These are phyloP conservation scores for Rutidosis leptorrhynchoides DNA, from an alignment of 129 eudicot genomes.

Conservation along the genomic window DNA sequence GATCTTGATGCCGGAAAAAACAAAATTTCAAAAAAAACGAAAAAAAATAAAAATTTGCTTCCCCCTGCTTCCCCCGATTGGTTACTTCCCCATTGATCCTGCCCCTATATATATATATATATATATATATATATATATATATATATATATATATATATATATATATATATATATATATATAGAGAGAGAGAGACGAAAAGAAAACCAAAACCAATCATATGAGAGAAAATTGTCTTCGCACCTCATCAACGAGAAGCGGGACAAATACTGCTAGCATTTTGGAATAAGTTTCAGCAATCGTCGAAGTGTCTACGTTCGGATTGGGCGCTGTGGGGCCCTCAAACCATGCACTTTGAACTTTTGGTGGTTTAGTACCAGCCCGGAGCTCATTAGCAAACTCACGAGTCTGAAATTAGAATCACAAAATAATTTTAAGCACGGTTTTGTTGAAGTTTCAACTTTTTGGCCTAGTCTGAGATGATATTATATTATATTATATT, in stretches of 20 bases:
- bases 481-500: too few species aligned
- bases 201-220: not conserved
- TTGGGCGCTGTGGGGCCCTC: conserved; percentile 56
- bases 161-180: too few species aligned
- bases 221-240: conserved; percentile 10
- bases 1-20: too few species aligned
- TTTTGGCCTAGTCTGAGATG: not conserved
- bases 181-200: too few species aligned
- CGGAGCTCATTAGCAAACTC: conserved; percentile 91
- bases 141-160: too few species aligned
- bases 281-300: conserved; percentile 68
- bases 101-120: too few species aligned
- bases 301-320: conserved; percentile 69
- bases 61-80: too few species aligned
- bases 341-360: conserved; percentile 72
- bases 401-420: conserved; percentile 58
- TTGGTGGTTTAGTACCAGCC: conserved; percentile 69
- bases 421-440: not conserved
- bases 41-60: too few species aligned
- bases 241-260: conserved; percentile 90
- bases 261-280: conserved; percentile 73
- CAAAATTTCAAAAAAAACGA: too few species aligned
- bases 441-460: not conserved
- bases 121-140: too few species aligned
- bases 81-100: too few species aligned